These are phyloP conservation scores for Exsudoporus frostii DNA, from an alignment of 768 basidiomycete genomes.

Conservation along the genomic window DNA sequence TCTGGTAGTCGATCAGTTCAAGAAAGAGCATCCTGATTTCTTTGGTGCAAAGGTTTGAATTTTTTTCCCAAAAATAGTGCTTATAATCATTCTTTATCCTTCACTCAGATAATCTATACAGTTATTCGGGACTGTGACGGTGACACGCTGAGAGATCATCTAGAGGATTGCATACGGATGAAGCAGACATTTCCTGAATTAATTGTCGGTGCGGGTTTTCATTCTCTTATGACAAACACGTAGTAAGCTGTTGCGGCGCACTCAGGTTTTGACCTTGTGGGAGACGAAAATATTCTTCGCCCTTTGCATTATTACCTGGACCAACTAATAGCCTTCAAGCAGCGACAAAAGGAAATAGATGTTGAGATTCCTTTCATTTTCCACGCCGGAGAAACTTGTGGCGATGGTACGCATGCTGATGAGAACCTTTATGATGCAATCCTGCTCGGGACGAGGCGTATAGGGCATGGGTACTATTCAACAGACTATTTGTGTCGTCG, in stretches of 20 bases:
- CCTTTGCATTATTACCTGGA: constrained; percentile 64
- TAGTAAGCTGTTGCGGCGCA: neutral
- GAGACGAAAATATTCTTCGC: constrained; percentile 58
- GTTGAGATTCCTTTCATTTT: constrained; percentile 70
- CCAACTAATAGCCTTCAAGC: constrained; percentile 55
- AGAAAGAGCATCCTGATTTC: constrained; percentile 58
- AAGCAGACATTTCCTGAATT: constrained; percentile 74
- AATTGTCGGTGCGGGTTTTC: constrained; percentile 51
- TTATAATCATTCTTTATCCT: neutral
- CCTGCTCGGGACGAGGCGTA: constrained; percentile 72
- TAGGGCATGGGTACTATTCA: constrained; percentile 67
- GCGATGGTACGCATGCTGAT: constrained; percentile 70
- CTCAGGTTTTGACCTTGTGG: constrained; percentile 78
- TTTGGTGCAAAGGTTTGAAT: constrained; percentile 57
- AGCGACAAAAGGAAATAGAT: constrained; percentile 52
- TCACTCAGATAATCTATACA: constrained; percentile 63
- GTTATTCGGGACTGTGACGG: constrained; percentile 54
- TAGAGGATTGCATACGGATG: constrained; percentile 71
- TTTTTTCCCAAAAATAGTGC: neutral
- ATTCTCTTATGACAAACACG: neutral
- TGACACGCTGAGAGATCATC: constrained; percentile 59
- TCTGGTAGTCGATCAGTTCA: constrained; percentile 49
- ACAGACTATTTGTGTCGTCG: neutral
- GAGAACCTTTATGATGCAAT: constrained; percentile 77
- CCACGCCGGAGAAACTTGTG: constrained; percentile 78